Evolutionary conservation across 352 stramenopile genomes (phyloP).

Genomic region (Pythium apleroticum): DNA sequence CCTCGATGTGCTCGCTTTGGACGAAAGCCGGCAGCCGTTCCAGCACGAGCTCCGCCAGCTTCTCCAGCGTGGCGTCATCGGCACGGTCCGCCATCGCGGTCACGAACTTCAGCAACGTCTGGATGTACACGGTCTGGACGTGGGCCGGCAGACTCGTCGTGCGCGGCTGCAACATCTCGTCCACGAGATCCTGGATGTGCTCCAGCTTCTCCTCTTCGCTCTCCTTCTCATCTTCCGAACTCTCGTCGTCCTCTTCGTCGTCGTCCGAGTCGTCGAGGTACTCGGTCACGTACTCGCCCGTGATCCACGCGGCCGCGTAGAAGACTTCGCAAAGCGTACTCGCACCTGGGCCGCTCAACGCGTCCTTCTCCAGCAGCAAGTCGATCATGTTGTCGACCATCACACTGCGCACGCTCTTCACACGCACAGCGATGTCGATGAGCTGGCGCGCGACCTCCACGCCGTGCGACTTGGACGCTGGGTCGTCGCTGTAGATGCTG

Average conservation of each 20-base stretch:
- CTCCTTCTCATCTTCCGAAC: constrained; percentile 70
- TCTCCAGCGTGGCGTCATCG: constrained; percentile 80
- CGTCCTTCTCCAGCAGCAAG: constrained; percentile 90
- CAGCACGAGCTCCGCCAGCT: constrained; percentile 82
- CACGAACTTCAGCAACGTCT: constrained; percentile 91
- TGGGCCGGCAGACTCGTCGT: constrained; percentile 79
- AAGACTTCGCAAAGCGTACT: constrained; percentile 93
- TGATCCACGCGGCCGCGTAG: constrained; percentile 96
- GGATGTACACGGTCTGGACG: constrained; percentile 95
- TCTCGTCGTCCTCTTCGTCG: constrained; percentile 75
- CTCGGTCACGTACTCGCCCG: constrained; percentile 96
- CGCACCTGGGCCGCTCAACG: constrained; percentile 63
- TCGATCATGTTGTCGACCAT: constrained; percentile 95
- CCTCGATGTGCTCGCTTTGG: constrained; percentile 92
- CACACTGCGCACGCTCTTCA: constrained; percentile 94
- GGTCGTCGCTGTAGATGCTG: constrained; percentile 42
- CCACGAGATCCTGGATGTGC: constrained; percentile 76
- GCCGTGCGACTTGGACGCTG: constrained; percentile 45
- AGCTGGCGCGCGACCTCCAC: constrained; percentile 94
- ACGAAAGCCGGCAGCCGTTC: constrained; percentile 87
- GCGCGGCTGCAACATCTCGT: constrained; percentile 79
- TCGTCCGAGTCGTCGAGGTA: constrained; percentile 84
- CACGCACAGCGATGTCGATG: constrained; percentile 96
- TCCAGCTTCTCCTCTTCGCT: constrained; percentile 85
- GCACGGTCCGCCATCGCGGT: constrained; percentile 71